Conservation (phyloP, 2,329 filamentous ascomycete species). For the Paracoccidioides brasiliensis region DNA sequence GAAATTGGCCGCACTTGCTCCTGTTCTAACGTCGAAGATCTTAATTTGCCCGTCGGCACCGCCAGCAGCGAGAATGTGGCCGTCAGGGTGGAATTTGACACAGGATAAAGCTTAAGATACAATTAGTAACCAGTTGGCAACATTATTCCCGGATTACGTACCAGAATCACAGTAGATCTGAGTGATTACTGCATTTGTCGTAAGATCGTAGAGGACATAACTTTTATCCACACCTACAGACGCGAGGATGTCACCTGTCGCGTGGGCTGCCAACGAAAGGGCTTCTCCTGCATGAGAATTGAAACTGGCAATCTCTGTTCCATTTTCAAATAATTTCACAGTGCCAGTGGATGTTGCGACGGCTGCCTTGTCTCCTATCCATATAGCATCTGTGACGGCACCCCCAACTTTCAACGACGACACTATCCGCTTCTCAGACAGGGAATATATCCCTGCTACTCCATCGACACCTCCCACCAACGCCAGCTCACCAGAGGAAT, state of each 20-base stretch:
- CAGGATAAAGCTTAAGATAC: conserved; percentile 51
- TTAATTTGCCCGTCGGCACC: conserved; percentile 70
- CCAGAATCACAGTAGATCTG: conserved; percentile 69
- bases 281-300: conserved; percentile 72
- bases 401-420: conserved; percentile 50
- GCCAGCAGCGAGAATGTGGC: conserved; percentile 81
- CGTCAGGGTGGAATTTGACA: conserved; percentile 86
- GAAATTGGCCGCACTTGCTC: conserved; percentile 65
- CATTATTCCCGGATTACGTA: conserved; percentile 34
- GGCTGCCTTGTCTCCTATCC: conserved; percentile 52
- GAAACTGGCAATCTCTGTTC: conserved; percentile 55
- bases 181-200: conserved; percentile 52
- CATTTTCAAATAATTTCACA: conserved; percentile 67
- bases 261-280: conserved; percentile 67
- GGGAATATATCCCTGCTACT: conserved; percentile 62
- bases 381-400: conserved; percentile 51
- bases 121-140: conserved; percentile 17
- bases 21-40: conserved; percentile 74
- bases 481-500: conserved; percentile 50
- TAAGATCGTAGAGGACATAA: conserved; percentile 76
- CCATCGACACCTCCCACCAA: conserved; percentile 66
- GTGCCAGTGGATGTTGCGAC: conserved; percentile 62
- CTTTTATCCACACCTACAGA: conserved; percentile 88
- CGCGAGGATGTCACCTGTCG: conserved; percentile 67
- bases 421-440: conserved; percentile 62